A percentile compares a stretch with the other conserved stretches of the same genome.
phyloP scores from a whole-genome alignment of 2,329 filamentous ascomycete genomes.

The Sphaerulina vaccinii region DNA sequence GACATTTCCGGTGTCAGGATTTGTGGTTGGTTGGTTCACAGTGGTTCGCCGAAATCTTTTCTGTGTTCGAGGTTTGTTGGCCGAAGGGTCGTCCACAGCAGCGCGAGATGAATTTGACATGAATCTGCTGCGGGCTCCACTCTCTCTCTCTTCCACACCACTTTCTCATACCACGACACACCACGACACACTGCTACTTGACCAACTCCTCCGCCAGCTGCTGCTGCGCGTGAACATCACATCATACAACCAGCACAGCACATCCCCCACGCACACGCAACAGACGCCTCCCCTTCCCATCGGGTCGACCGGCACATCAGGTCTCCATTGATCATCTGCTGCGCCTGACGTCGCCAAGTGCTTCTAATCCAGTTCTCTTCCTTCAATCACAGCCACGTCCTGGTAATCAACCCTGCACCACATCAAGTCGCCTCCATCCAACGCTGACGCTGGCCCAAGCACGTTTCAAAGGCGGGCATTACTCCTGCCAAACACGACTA shows the following conservation, averaged over 20 bases:
- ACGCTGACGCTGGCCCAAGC: conserved; percentile 3
- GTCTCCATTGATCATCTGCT: conserved; percentile 1
- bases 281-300: too few relatives aligned
- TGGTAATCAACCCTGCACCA: conserved; percentile 5
- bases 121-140: too few relatives aligned
- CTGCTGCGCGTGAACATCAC: not conserved
- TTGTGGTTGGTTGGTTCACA: too few relatives aligned
- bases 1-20: too few relatives aligned
- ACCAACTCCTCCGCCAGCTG: not conserved
- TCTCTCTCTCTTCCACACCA: not conserved
- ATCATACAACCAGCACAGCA: not conserved
- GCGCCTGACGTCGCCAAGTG: conserved; percentile 5
- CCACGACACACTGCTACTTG: not conserved
- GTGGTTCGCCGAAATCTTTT: too few relatives aligned
- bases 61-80: too few relatives aligned
- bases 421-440: not conserved
- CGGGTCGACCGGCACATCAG: too few relatives aligned
- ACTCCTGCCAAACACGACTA: not conserved
- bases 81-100: too few relatives aligned
- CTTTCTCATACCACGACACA: not conserved
- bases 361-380: conserved; percentile 1
- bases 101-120: too few relatives aligned
- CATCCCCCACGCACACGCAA: too few relatives aligned
- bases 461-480: conserved; percentile 3
- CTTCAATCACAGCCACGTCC: conserved; percentile 1